Evolutionary conservation across 257 asterid species (phyloP), one percentile per base, ranked within the genome.

Genomic region (Salvia splendens): DNA sequence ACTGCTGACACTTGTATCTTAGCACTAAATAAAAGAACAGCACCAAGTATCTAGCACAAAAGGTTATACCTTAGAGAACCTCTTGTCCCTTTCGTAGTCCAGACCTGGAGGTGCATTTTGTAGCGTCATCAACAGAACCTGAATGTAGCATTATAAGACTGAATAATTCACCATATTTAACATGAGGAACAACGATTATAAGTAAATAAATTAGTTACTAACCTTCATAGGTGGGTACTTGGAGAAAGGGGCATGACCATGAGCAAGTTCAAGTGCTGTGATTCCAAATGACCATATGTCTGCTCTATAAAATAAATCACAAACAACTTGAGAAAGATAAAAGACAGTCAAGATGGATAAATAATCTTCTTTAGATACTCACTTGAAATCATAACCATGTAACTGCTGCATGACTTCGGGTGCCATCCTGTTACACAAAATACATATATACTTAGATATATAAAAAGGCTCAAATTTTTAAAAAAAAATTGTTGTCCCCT

Each of bases 331-430:
- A 61, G 67, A 70, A 66, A 46, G 43, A 24, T 53, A 49, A 61
- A 4, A 56, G 41, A 58, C 40, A 64, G 30, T 59, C 15, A 49
- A 60, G 41, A 72, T 46, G 46, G 64, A 73, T 8, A 73, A 63
- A 61, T 32, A 61, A 12, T 45, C 38, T 64, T 48, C 63, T 46
- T 30, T 15, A 45, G 70, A 60, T 68, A 71, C 97, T 75, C 73
- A 89, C 98, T 90, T 93, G 76, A 93, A 93, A 75, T 93, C 98
- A 79, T 93, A 93, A 79, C 98, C 98, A 85, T 89, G 92, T 70
- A 85, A 75, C 56, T 87, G 98, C 76, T 89, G 97, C 97, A 93
- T 87, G 62, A 93, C 98, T 85, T 89, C 98, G 36, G 98, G 98
- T 36, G 98, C 98, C 97, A 89, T 89, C 98, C 97, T 89, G 83